Evolutionary conservation across 208 protist species (phyloP).

Genomic region (Naegleria gruberi): DNA sequence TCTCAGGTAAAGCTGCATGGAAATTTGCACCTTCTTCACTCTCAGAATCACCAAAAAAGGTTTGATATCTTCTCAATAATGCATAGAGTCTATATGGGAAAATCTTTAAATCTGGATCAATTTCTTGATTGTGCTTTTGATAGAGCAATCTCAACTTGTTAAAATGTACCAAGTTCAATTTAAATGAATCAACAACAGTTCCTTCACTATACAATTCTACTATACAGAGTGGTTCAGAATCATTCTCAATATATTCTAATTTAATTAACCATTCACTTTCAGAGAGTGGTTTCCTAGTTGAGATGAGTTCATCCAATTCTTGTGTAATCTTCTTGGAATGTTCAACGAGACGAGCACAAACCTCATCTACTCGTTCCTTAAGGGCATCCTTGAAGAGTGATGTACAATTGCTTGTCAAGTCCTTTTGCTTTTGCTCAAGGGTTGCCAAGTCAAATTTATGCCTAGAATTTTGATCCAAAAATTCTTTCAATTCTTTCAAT

Average conservation of each 20-base stretch:
- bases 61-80: neutral
- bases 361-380: neutral
- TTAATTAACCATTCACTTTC: no score
- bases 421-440: neutral
- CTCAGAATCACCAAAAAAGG: neutral
- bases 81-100: neutral
- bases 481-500: neutral
- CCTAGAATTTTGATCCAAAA: neutral
- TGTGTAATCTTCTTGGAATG: neutral
- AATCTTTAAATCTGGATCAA: neutral
- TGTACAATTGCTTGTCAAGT: neutral
- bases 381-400: neutral
- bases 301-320: neutral
- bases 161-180: neutral
- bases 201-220: neutral
- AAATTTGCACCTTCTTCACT: neutral
- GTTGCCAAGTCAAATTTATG: neutral
- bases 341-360: neutral
- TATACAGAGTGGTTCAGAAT: neutral
- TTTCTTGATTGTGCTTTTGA: neutral
- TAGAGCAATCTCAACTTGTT: conserved; percentile 15
- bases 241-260: neutral
- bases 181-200: neutral
- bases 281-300: no score
- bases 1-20: conserved; percentile 6